These are phyloP conservation scores for Salix brachista DNA, from an alignment of 345 rosid species.

Conservation along the genomic window DNA sequence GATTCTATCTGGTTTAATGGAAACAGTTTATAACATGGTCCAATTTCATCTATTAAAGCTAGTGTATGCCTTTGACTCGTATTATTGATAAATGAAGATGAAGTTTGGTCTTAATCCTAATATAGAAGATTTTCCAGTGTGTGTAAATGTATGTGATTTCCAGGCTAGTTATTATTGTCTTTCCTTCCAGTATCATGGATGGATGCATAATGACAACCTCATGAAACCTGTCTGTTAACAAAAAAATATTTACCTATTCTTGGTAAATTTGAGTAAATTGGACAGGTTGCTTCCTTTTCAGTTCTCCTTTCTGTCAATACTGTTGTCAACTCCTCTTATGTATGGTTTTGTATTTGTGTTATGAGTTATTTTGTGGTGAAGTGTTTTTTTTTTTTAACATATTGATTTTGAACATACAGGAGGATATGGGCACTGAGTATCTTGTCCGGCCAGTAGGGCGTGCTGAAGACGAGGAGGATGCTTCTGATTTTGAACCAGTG, in stretches of 20 bases:
- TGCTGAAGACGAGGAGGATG: conserved; percentile 89
- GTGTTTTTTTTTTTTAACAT: neutral
- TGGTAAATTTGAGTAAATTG: too few species aligned
- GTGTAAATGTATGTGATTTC: too few species aligned
- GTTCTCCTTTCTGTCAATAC: too few species aligned
- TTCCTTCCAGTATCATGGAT: too few species aligned
- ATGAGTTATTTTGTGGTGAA: neutral
- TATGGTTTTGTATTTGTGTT: too few species aligned
- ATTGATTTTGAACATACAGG: conserved; percentile 25
- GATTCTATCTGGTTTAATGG: neutral
- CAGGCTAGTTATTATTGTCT: too few species aligned
- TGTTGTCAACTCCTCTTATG: neutral
- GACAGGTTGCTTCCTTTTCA: neutral
- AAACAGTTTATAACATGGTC: neutral
- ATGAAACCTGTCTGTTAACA: neutral
- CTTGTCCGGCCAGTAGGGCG: conserved; percentile 71
- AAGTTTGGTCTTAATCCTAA: neutral
- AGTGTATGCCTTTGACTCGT: neutral
- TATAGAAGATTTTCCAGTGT: neutral
- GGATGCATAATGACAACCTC: neutral
- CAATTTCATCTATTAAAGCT: neutral
- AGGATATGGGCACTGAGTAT: conserved; percentile 78
- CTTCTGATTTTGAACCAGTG: conserved; percentile 79
- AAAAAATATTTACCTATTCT: too few species aligned
- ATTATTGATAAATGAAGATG: neutral